phyloP scores from a whole-genome alignment of 495 filamentous ascomycete species.

The Aspergillus mulundensis region DNA sequence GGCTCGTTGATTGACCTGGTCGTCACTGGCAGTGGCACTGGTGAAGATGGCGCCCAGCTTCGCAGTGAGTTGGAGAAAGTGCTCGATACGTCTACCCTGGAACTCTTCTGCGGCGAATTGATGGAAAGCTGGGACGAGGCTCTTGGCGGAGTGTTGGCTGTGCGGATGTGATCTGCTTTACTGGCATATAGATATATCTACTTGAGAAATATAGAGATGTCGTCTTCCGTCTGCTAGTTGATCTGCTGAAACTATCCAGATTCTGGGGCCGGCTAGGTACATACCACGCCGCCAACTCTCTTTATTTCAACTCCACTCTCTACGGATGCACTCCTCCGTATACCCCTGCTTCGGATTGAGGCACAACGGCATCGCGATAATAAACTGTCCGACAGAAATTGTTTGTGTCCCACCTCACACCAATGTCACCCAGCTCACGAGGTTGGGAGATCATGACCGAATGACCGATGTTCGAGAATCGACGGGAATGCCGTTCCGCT shows the following conservation, averaged over 20 bases:
- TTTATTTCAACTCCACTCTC: background rate
- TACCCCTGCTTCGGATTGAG: background rate
- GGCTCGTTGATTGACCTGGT: slow-evolving; percentile 36
- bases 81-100: slow-evolving; percentile 33
- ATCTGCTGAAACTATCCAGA: background rate
- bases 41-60: slow-evolving; percentile 27
- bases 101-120: slow-evolving; percentile 41
- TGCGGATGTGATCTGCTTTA: slow-evolving; percentile 25
- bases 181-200: background rate
- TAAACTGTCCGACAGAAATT: background rate
- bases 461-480: background rate
- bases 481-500: slow-evolving; percentile 10
- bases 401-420: background rate
- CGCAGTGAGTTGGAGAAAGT: slow-evolving; percentile 29
- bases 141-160: slow-evolving; percentile 34
- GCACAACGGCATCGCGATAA: background rate
- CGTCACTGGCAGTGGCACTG: slow-evolving; percentile 22
- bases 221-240: background rate
- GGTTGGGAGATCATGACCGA: background rate
- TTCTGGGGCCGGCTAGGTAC: background rate
- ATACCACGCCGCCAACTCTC: background rate
- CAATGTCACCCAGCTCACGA: background rate
- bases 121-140: slow-evolving; percentile 49
- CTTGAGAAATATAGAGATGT: background rate
- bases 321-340: background rate